Evolutionary conservation across 2,329 filamentous ascomycete genomes (phyloP).

Genomic region (Penicillium italicum): DNA sequence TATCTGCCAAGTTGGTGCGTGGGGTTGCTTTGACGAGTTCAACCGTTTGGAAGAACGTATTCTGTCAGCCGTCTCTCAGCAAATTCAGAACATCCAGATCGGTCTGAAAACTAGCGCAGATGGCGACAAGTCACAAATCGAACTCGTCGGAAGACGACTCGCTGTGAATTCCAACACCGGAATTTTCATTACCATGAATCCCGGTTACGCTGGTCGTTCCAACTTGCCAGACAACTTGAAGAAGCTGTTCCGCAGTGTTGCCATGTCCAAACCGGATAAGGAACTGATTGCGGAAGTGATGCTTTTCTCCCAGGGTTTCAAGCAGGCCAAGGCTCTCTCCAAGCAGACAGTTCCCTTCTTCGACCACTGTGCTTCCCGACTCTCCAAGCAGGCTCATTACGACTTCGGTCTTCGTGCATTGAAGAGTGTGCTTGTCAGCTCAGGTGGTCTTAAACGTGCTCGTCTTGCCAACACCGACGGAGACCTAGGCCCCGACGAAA

Average conservation of each 20-base stretch:
- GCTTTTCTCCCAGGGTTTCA: constrained; percentile 99
- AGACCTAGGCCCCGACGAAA: constrained; percentile 61
- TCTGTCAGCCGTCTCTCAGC: constrained; percentile 94
- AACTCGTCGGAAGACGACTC: constrained; percentile 86
- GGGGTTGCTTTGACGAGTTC: constrained; percentile 99
- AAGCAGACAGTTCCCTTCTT: constrained; percentile 98
- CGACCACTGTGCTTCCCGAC: constrained; percentile 72
- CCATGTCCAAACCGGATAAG: constrained; percentile 99
- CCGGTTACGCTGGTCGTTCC: constrained; percentile 94
- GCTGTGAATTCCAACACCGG: constrained; percentile 89
- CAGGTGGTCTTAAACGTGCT: constrained; percentile 83
- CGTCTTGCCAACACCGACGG: constrained; percentile 61
- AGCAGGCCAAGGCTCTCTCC: constrained; percentile 87
- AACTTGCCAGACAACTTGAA: constrained; percentile 98
- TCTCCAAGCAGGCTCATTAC: constrained; percentile 98
- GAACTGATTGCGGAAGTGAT: constrained; percentile 99
- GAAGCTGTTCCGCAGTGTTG: constrained; percentile 98
- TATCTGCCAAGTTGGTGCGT: constrained; percentile 97
- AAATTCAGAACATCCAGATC: constrained; percentile 98
- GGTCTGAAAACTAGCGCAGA: constrained; percentile 81
- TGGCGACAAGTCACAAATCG: constrained; percentile 83
- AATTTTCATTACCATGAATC: constrained; percentile 99
- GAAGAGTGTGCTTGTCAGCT: constrained; percentile 98
- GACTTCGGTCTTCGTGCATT: constrained; percentile 96
- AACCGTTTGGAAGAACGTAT: constrained; percentile 98